Percentiles rank a stretch among this genome's conserved stretches.
These are phyloP conservation scores for Talaromyces sp. DNA, from an alignment of 2,329 filamentous ascomycete genomes.

Conservation along the genomic window DNA sequence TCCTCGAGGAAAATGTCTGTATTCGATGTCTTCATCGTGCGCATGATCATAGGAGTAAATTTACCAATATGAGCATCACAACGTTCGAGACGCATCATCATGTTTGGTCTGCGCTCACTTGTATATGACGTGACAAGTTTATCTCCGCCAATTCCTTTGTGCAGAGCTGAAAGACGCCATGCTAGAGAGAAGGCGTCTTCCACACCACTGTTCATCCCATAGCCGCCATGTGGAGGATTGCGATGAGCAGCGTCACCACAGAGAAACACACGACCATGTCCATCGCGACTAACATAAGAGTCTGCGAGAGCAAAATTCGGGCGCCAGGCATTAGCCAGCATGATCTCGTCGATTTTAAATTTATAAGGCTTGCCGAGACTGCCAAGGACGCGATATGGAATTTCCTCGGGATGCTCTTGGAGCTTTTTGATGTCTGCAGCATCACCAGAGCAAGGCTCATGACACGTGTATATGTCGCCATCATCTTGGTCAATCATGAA, in stretches of 20 bases:
- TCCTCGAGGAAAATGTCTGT: neutral
- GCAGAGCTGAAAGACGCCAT: neutral
- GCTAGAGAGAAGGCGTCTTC: neutral
- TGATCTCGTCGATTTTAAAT: no score
- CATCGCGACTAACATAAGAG: no score
- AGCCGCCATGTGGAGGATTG: conserved; percentile 5
- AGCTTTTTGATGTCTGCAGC: no score
- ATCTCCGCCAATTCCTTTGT: neutral
- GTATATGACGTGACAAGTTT: neutral
- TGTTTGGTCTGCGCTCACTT: neutral
- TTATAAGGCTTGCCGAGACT: no score
- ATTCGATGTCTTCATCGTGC: neutral
- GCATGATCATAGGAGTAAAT: neutral
- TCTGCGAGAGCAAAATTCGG: no score
- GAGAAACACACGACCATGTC: no score
- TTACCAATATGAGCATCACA: neutral
- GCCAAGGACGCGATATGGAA: no score
- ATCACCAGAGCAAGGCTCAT: neutral
- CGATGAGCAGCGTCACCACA: neutral
- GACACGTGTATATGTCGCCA: neutral
- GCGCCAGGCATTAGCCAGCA: no score
- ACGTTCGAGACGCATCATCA: neutral
- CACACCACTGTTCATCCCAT: conserved; percentile 2
- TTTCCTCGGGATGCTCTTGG: no score
- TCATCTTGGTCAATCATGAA: neutral